A percentile compares a stretch with the other conserved stretches of the same genome.
Conservation (phyloP, 495 filamentous ascomycete species). For the Cudoniella acicularis region DNA sequence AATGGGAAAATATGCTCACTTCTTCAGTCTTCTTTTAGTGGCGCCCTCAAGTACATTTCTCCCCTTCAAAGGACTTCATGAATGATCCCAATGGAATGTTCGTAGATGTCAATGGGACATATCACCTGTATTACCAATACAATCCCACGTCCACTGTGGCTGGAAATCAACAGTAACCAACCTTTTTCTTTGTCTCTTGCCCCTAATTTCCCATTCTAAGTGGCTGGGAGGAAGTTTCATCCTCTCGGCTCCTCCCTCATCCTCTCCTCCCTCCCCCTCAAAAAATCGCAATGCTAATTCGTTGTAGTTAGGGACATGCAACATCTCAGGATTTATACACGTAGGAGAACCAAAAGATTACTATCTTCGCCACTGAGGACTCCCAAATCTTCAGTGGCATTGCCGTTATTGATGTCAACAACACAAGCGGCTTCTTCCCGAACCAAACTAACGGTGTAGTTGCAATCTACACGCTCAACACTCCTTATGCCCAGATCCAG, state of each 20-base stretch:
- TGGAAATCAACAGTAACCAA: constrained; percentile 49
- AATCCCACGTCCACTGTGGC: constrained; percentile 44
- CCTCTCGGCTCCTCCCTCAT: too few relatives aligned
- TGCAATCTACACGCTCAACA: constrained; percentile 52
- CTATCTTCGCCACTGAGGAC: constrained; percentile 44
- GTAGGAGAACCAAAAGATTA: constrained; percentile 51
- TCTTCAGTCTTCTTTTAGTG: too few relatives aligned
- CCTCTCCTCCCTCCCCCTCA: too few relatives aligned
- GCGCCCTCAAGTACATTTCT: constrained; percentile 44
- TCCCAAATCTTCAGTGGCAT: constrained; percentile 52
- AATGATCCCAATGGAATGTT: constrained; percentile 60
- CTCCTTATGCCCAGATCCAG: constrained; percentile 40
- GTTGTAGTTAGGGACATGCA: constrained; percentile 44
- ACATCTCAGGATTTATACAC: constrained; percentile 47
- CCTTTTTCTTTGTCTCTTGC: too few relatives aligned
- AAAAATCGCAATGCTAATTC: not conserved
- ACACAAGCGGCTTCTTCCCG: constrained; percentile 54
- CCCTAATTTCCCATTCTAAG: too few relatives aligned
- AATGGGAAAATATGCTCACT: too few relatives aligned
- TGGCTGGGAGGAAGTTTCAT: too few relatives aligned
- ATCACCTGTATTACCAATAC: constrained; percentile 55
- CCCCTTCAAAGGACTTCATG: constrained; percentile 50
- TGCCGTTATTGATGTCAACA: constrained; percentile 48
- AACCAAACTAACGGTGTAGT: constrained; percentile 47
- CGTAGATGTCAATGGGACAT: constrained; percentile 41